Base-by-base conservation (phyloP, 495 filamentous ascomycete genomes). In the Penicillium cataractarum region DNA sequence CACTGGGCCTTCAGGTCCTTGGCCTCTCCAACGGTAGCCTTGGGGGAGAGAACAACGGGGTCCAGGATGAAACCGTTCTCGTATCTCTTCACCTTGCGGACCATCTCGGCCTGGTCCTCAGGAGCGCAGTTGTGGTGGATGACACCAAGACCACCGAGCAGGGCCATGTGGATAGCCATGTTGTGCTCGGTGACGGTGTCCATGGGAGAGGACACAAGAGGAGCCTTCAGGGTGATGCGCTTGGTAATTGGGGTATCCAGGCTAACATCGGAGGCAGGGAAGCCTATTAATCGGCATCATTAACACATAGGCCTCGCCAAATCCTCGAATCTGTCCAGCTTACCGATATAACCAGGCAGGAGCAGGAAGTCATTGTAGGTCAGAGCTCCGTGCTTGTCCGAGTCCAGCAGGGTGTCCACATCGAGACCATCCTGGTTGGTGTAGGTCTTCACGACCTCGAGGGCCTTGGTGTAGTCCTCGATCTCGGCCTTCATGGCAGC, bases 1-100 rank as follows among this genome's bases (percentile, higher is more conserved):
- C 96, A 97, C 79, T 93, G 92, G 80, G 94, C 90, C 81, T 98
- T 98, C 62, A 98, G 80, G 32, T 89, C 88, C 81, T 91, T 95
- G 55, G 91, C 93, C 78, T 98, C 94, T 55, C 86, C 90, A 53
- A 98, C 92, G 40, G 94, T 97, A 49, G 92, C 93, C 55, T 82
- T 86, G 35, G 92, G 90, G 70, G 86, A 88, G 68, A 99, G 89
- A 61, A 97, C 93, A 62, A 99, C 90, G 26, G 95, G 95, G 71
- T 99, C 95, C 42, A 92, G 78, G 72, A 99, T 99, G 83, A 99
- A 99, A 59, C 95, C 95, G 77, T 99, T 99, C 80, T 99, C 95
- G 75, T 92, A 99, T 74, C 93, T 84, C 89, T 99, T 99, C 42
- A 99, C 95, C 82, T 99, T 99, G 67, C 90, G 84, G 58, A 99